Conservation (phyloP, 306 rosid species). For the Fragaria ananassa region DNA sequence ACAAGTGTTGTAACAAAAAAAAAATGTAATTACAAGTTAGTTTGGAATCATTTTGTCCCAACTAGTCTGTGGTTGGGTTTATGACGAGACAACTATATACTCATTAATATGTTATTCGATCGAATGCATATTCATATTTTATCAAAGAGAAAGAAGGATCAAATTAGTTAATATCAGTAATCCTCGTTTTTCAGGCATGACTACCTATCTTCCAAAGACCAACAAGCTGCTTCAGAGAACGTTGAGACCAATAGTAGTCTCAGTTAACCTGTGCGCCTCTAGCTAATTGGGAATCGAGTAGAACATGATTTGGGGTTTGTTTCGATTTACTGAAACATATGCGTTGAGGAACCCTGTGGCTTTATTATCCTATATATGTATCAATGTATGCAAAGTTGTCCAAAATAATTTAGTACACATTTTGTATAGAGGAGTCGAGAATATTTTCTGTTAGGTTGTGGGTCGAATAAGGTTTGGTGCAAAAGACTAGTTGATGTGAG, state of each 20-base stretch:
- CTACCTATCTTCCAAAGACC: neutral
- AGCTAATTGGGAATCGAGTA: neutral
- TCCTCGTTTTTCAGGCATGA: slow-evolving; percentile 9
- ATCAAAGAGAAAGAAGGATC: neutral
- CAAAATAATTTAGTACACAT: neutral
- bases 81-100: too few relatives aligned
- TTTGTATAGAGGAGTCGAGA: too few relatives aligned
- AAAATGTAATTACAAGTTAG: too few relatives aligned
- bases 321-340: neutral
- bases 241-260: neutral
- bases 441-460: too few relatives aligned
- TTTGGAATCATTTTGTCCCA: too few relatives aligned
- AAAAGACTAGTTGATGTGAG: too few relatives aligned
- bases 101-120: too few relatives aligned
- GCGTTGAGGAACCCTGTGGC: neutral
- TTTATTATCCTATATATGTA: neutral
- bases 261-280: neutral
- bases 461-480: too few relatives aligned
- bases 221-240: neutral
- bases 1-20: neutral
- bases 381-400: neutral
- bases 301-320: neutral
- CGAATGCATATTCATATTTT: too few relatives aligned
- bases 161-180: neutral
- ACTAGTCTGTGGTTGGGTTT: too few relatives aligned